Percentiles rank a stretch among this genome's conserved stretches.
Conservation (phyloP, 768 basidiomycete genomes). For the Leccinum fibrillosum region DNA sequence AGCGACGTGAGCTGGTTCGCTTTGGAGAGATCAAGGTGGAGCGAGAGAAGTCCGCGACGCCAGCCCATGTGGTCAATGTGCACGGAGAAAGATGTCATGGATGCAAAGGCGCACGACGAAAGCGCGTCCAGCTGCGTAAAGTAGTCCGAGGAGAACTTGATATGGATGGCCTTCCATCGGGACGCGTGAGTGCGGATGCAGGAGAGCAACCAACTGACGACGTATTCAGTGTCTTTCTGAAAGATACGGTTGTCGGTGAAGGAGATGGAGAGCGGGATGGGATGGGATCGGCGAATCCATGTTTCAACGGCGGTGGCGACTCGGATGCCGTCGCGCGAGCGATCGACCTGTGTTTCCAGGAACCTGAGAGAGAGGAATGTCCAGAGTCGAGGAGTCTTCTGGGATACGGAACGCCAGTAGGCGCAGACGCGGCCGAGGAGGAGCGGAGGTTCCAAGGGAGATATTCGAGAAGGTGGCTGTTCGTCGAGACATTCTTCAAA, state of each 20-base stretch:
- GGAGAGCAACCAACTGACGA: conserved; percentile 19
- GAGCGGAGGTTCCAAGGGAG: conserved; percentile 18
- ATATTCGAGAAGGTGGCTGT: background rate
- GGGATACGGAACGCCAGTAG: conserved; percentile 23
- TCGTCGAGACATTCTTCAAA: conserved; percentile 21
- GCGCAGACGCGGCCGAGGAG: conserved; percentile 25
- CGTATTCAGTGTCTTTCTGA: conserved; percentile 21
- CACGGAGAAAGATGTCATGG: conserved; percentile 21
- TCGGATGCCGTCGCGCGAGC: conserved; percentile 15
- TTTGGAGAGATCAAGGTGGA: conserved; percentile 17
- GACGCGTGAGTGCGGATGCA: conserved; percentile 15
- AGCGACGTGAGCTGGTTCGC: conserved; percentile 19
- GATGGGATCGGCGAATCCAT: conserved; percentile 23
- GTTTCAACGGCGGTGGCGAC: conserved; percentile 17
- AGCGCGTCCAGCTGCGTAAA: conserved; percentile 16
- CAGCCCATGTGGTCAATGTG: conserved; percentile 29
- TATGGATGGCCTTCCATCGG: conserved; percentile 25
- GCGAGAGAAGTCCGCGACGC: conserved; percentile 20
- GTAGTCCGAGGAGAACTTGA: conserved; percentile 28
- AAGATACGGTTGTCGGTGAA: conserved; percentile 27
- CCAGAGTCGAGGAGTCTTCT: conserved; percentile 23
- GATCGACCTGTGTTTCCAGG: conserved; percentile 20
- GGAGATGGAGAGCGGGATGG: conserved; percentile 21
- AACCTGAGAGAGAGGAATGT: conserved; percentile 22
- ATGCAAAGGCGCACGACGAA: conserved; percentile 20